Evolutionary conservation across 148 eudicot species (phyloP), one percentile per base, ranked within the genome.

Genomic region (Arbutus unedo): DNA sequence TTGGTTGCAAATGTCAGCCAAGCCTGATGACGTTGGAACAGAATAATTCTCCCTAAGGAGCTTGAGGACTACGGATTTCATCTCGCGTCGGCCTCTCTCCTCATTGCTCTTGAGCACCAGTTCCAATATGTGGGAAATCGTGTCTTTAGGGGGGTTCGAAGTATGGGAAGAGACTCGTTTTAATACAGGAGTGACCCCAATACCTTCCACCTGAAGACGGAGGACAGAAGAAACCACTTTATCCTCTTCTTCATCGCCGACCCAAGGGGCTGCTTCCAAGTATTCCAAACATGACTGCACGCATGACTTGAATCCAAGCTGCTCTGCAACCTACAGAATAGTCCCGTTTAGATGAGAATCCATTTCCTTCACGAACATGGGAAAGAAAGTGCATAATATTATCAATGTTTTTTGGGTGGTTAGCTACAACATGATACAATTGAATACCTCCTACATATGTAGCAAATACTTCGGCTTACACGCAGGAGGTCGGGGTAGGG

Each of bases 261-360:
- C 94, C 99, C 99, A 96, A 56, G 99, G 99, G 75, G 86, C 97
- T n/a, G 99, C 99, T 84, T 96, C 98, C 85, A 96, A 86, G 89
- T 94, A 94, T 74, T 94, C 93, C 81, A 96, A 89, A 79, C 99
- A 93, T 45, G 93, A 88, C 66, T 88, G 81, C 43, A 94, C 87
- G 83, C 99, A 96, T 14, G 90, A 82, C 54, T 81, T 88, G 85
- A 86, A 96, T 38, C 94, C 94, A 66, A 96, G 91, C 21, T 86
- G 84, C 83, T 94, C 95, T 15, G 97, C 97, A 74, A 91, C 95
- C 99, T 96, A 74, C 87, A 88, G 74, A 67, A 53, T 50, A 47
- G 19, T 60, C 4, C n/a, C 73, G 62, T 71, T 49, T 48, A 81
- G 68, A 77, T 3, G 47, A 19, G n/a, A 57, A 70, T 45, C 31